A percentile compares a stretch with the other conserved stretches of the same genome.
These are phyloP conservation scores for Patellaria atrata DNA, from an alignment of 495 filamentous ascomycete genomes.

Conservation along the genomic window DNA sequence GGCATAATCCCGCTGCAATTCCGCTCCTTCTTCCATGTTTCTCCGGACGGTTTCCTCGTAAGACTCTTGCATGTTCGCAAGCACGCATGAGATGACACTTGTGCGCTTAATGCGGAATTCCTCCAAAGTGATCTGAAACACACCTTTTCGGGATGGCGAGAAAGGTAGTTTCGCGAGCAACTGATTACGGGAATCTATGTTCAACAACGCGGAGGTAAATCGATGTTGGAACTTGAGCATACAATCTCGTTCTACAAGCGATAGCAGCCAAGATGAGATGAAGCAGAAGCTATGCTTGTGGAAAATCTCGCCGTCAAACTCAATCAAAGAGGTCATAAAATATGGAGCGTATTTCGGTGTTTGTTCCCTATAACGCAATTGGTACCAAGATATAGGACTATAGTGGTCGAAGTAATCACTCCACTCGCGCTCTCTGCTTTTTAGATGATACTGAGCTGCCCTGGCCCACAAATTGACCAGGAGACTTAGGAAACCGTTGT, in stretches of 20 bases:
- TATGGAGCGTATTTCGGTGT: slow-evolving; percentile 47
- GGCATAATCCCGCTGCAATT: slow-evolving; percentile 38
- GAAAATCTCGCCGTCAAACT: slow-evolving; percentile 26
- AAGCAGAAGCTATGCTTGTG: slow-evolving; percentile 36
- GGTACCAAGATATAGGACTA: slow-evolving; percentile 43
- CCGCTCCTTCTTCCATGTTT: slow-evolving; percentile 20
- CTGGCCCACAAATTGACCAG: slow-evolving; percentile 27
- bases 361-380: slow-evolving; percentile 48
- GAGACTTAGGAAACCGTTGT: slow-evolving; percentile 41
- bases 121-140: slow-evolving; percentile 36
- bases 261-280: slow-evolving; percentile 42
- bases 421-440: slow-evolving; percentile 34
- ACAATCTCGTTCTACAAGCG: slow-evolving; percentile 50
- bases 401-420: slow-evolving; percentile 42
- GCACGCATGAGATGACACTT: slow-evolving; percentile 43
- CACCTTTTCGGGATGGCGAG: slow-evolving; percentile 25
- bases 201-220: slow-evolving; percentile 43
- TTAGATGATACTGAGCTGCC: slow-evolving; percentile 22
- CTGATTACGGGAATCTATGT: slow-evolving; percentile 32
- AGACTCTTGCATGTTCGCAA: slow-evolving; percentile 45
- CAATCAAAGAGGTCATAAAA: slow-evolving; percentile 45
- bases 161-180: slow-evolving; percentile 52
- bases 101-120: slow-evolving; percentile 45
- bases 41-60: slow-evolving; percentile 29
- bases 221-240: slow-evolving; percentile 53